Evolutionary conservation across 2,329 filamentous ascomycete species (phyloP), one percentile per base, ranked within the genome.

Genomic region (Verticillium dahliae): DNA sequence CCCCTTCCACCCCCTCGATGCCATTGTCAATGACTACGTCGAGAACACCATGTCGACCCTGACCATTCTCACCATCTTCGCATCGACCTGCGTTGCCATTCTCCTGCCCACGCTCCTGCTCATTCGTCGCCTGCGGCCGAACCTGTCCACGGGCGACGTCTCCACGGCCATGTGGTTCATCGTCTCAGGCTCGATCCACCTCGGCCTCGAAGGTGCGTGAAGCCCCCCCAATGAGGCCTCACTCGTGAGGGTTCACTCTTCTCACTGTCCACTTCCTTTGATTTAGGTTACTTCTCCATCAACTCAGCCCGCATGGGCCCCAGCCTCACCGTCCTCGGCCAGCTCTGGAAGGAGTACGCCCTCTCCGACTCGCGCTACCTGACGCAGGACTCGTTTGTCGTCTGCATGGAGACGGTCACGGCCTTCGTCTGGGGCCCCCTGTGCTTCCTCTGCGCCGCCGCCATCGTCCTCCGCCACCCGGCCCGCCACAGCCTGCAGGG

Each of bases 121-220:
- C 39, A 78, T 85, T 63, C 84, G 81, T 66, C 75, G 74, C 62
- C 69, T 80, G 50, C 79, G 84, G 18, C 84, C 85, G 1, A 77
- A 73, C 10, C 70, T 91, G 59, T 76, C 78, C 38, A 73, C 68
- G 7, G 72, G 71, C 33, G 89, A 92, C 66, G 78, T 85, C 56
- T 67, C 81, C 13, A 83, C 83, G 4, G 83, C 89, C 27, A 74
- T 91, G 74, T 94, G 91, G 91, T 93, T 93, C 72, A 81, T 88
- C 27, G 79, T 94, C 14, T 90, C 89, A 81, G 83, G 76, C 72
- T 82, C 66, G 64, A 79, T 78, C 63, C 76, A 79, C 64, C 59
- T 77, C 27, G 73, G 77, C 65, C 75, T 80, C 45, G 78, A 81
- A 67, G 76, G 74, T 74, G 65, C 37, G 61, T 4, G 1, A 4